phyloP scores from a whole-genome alignment of 2,329 filamentous ascomycete genomes.

The Calonectria hawksworthii region DNA sequence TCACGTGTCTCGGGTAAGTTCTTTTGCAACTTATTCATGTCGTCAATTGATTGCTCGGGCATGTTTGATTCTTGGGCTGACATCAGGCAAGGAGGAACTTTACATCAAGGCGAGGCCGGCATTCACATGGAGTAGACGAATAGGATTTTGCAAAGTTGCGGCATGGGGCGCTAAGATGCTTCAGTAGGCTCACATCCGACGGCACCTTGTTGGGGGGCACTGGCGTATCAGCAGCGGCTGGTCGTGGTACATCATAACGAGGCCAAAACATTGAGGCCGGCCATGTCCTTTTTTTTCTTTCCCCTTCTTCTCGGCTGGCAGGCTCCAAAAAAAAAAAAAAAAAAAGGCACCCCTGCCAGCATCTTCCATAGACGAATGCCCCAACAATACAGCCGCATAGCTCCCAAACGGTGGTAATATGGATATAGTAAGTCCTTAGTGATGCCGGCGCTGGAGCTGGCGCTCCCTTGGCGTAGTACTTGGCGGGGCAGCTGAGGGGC shows the following conservation, averaged over 20 bases:
- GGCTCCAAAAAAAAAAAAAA: background rate
- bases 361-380: background rate
- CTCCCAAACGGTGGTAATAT: background rate
- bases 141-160: constrained; percentile 38
- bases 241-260: background rate
- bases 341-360: background rate
- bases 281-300: background rate
- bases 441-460: constrained; percentile 14
- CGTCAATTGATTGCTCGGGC: background rate
- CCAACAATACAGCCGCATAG: background rate
- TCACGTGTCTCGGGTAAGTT: background rate
- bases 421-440: background rate
- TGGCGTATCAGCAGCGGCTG: constrained; percentile 32
- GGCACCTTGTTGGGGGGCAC: constrained; percentile 15
- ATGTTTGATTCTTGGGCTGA: background rate
- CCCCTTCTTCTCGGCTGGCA: background rate
- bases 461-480: constrained; percentile 34
- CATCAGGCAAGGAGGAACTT: constrained; percentile 3
- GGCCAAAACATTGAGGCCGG: background rate
- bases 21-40: background rate
- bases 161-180: constrained; percentile 39
- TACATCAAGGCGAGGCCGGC: constrained; percentile 1
- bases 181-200: constrained; percentile 22
- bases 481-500: constrained; percentile 48
- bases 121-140: constrained; percentile 32